Percentiles rank a stretch among this genome's conserved stretches.
phyloP scores from a whole-genome alignment of 441 rosid genomes.

The Corymbia calophylla region DNA sequence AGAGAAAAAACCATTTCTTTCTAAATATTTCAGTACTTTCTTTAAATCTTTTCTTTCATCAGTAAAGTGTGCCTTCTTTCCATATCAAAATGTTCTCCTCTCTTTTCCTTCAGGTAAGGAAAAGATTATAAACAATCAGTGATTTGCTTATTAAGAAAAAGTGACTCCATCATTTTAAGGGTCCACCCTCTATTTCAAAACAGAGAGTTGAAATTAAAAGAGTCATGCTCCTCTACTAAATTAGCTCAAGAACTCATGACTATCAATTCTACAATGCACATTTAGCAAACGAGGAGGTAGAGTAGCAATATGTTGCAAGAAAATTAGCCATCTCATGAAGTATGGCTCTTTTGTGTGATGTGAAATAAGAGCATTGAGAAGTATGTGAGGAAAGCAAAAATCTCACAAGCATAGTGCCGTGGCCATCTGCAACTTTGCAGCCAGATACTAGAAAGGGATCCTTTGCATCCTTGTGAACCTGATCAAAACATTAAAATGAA shows the following conservation, averaged over 20 bases:
- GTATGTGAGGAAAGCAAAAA: background rate
- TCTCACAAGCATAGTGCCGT: slow-evolving; percentile 89
- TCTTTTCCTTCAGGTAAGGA: background rate
- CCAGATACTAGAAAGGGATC: slow-evolving; percentile 95
- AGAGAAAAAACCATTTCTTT: background rate
- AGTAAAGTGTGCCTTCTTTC: background rate
- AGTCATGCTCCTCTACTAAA: background rate
- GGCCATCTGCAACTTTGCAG: slow-evolving; percentile 97
- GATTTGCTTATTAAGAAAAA: background rate
- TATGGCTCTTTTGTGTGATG: background rate
- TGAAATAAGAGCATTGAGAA: background rate
- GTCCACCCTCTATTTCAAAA: background rate
- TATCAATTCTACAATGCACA: background rate
- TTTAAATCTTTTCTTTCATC: background rate
- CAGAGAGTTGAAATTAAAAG: background rate
- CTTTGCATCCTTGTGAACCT: slow-evolving; percentile 69
- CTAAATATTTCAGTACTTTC: background rate
- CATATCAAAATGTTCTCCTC: background rate
- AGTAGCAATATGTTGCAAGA: background rate
- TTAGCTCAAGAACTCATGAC: background rate
- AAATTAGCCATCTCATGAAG: background rate
- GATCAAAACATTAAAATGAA: slow-evolving; percentile 3
- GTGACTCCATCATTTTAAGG: background rate
- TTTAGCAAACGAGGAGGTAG: background rate
- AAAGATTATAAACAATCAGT: background rate